phyloP scores from a whole-genome alignment of 495 filamentous ascomycete genomes.

The Neurospora sp. region DNA sequence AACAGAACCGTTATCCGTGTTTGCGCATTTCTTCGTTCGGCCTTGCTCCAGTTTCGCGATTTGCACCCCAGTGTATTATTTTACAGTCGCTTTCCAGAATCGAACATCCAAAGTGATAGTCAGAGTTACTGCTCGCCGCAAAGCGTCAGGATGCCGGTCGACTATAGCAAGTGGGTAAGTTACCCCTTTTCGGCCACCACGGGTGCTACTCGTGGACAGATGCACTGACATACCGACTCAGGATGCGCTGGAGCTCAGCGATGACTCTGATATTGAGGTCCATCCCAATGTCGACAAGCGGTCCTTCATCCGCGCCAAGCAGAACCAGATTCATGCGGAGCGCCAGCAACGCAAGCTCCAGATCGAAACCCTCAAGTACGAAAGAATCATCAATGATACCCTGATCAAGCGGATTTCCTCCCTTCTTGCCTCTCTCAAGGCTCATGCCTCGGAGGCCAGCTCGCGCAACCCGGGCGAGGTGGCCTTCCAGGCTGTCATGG shows the following conservation, averaged over 20 bases:
- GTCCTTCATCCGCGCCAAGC: slow-evolving; percentile 97
- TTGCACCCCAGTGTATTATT: background rate
- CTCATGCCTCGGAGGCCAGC: slow-evolving; percentile 57
- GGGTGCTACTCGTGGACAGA: background rate
- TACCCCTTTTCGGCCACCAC: background rate
- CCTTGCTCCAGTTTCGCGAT: background rate
- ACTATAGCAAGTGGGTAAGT: slow-evolving; percentile 89
- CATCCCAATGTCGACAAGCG: slow-evolving; percentile 98
- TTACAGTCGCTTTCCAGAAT: background rate
- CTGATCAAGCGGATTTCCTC: slow-evolving; percentile 72
- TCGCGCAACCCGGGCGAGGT: slow-evolving; percentile 59
- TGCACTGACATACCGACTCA: slow-evolving; percentile 12
- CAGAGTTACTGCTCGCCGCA: background rate
- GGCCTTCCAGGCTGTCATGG: slow-evolving; percentile 79
- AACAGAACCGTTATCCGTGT: background rate
- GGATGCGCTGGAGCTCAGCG: slow-evolving; percentile 90
- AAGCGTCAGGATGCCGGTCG: slow-evolving; percentile 60
- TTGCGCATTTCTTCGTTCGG: background rate
- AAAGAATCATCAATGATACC: slow-evolving; percentile 86
- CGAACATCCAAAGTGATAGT: background rate
- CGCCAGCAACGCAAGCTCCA: slow-evolving; percentile 72
- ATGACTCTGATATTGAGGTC: slow-evolving; percentile 96
- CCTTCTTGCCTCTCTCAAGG: slow-evolving; percentile 60
- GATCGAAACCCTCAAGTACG: slow-evolving; percentile 86
- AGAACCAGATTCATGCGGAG: slow-evolving; percentile 89